Conservation (phyloP, 208 protist genomes). For the Blechomonas ayalai region DNA sequence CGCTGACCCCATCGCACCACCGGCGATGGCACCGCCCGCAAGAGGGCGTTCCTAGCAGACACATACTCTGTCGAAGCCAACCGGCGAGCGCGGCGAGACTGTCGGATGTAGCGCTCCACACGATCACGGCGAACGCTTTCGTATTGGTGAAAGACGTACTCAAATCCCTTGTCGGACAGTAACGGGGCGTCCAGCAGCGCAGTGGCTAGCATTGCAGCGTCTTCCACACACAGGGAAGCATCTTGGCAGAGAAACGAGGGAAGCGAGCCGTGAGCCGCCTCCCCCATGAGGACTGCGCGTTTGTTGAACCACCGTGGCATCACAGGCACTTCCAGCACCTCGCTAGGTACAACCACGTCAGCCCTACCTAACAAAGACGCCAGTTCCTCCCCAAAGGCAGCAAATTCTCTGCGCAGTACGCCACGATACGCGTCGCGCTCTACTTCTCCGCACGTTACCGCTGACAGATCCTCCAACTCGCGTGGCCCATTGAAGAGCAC, state of each 20-base stretch:
- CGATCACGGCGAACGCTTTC: slow-evolving; percentile 76
- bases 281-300: slow-evolving; percentile 76
- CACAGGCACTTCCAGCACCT: slow-evolving; percentile 76
- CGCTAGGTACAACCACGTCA: slow-evolving; percentile 52
- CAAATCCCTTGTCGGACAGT: slow-evolving; percentile 64
- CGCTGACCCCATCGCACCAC: slow-evolving; percentile 33
- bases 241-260: slow-evolving; percentile 84
- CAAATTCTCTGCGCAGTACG: slow-evolving; percentile 48
- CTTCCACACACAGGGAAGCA: slow-evolving; percentile 82
- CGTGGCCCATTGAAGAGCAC: slow-evolving; percentile 47
- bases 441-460: slow-evolving; percentile 28
- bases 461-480: slow-evolving; percentile 41
- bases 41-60: slow-evolving; percentile 35
- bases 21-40: slow-evolving; percentile 32
- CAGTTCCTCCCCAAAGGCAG: slow-evolving; percentile 34
- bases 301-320: slow-evolving; percentile 89
- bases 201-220: slow-evolving; percentile 79
- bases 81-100: slow-evolving; percentile 63
- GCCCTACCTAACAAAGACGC: slow-evolving; percentile 23
- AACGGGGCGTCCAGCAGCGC: slow-evolving; percentile 76
- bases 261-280: slow-evolving; percentile 76
- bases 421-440: slow-evolving; percentile 33
- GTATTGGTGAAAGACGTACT: slow-evolving; percentile 82
- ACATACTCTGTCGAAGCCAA: slow-evolving; percentile 45
- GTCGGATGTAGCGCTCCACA: slow-evolving; percentile 83